Conservation (phyloP, 768 basidiomycete genomes). For the Glaciozyma martinii region DNA sequence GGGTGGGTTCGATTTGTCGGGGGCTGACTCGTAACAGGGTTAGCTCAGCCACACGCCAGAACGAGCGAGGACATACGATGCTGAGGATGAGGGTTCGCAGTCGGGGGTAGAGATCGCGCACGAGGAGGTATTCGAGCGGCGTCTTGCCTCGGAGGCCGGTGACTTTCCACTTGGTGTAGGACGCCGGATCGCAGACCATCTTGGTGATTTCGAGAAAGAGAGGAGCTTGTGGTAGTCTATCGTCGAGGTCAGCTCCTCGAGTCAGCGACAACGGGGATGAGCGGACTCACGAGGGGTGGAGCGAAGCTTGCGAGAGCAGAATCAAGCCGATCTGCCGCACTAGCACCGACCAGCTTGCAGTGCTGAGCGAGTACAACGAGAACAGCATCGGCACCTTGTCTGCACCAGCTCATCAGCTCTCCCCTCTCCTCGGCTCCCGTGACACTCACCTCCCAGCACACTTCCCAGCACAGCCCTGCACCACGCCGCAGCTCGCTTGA, state of each 20-base stretch:
- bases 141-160: neutral
- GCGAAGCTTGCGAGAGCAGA: conserved; percentile 9
- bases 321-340: conserved; percentile 2
- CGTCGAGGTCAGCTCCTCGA: neutral
- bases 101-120: neutral
- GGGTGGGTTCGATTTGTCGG: conserved; percentile 3
- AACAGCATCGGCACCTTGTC: conserved; percentile 19
- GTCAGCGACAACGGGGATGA: too few relatives aligned
- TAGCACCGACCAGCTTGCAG: conserved; percentile 5
- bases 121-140: conserved; percentile 3
- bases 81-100: neutral
- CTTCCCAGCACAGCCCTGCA: conserved; percentile 11
- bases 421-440: too few relatives aligned
- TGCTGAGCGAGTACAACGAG: neutral
- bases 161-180: conserved; percentile 11
- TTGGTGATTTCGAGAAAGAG: conserved; percentile 29
- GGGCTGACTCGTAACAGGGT: neutral
- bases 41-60: neutral
- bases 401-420: too few relatives aligned
- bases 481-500: conserved; percentile 16
- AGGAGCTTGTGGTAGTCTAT: conserved; percentile 11
- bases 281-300: conserved; percentile 11
- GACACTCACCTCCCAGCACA: neutral
- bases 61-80: neutral
- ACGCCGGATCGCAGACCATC: conserved; percentile 13